phyloP scores from a whole-genome alignment of 805 yeast species.

The Clavispora phyllophila region DNA sequence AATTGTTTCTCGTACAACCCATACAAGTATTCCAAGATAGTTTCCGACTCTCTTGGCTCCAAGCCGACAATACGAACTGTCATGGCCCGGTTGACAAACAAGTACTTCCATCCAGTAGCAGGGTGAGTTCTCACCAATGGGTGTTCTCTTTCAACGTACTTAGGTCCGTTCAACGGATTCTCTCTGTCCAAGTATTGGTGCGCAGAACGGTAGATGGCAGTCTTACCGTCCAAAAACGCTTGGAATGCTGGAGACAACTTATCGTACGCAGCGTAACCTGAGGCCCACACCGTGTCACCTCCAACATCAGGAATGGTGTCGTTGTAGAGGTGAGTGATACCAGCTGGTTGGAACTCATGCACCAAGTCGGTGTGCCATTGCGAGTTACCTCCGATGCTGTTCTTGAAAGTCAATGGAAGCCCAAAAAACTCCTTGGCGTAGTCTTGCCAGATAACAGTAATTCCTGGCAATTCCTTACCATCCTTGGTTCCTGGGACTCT shows the following conservation, averaged over 20 bases:
- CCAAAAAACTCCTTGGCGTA: conserved; percentile 18
- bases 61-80: conserved; percentile 28
- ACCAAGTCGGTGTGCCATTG: conserved; percentile 47
- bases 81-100: conserved; percentile 26
- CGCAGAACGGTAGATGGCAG: conserved; percentile 40
- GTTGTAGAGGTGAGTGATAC: conserved; percentile 48
- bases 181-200: conserved; percentile 34
- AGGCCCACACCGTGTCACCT: conserved; percentile 54
- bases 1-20: conserved; percentile 28
- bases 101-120: conserved; percentile 30
- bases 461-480: conserved; percentile 18
- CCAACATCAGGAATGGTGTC: conserved; percentile 48
- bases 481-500: conserved; percentile 13
- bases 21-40: conserved; percentile 14
- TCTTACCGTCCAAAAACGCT: conserved; percentile 48
- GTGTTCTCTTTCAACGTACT: conserved; percentile 25
- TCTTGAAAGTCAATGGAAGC: conserved; percentile 25
- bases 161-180: conserved; percentile 28
- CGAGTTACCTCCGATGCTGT: conserved; percentile 18
- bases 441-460: conserved; percentile 30
- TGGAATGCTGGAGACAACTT: conserved; percentile 48
- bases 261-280: conserved; percentile 57
- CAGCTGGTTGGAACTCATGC: conserved; percentile 55
- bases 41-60: conserved; percentile 21
- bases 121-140: conserved; percentile 30